Conservation (phyloP, 306 rosid genomes). For the Ceratonia siliqua region DNA sequence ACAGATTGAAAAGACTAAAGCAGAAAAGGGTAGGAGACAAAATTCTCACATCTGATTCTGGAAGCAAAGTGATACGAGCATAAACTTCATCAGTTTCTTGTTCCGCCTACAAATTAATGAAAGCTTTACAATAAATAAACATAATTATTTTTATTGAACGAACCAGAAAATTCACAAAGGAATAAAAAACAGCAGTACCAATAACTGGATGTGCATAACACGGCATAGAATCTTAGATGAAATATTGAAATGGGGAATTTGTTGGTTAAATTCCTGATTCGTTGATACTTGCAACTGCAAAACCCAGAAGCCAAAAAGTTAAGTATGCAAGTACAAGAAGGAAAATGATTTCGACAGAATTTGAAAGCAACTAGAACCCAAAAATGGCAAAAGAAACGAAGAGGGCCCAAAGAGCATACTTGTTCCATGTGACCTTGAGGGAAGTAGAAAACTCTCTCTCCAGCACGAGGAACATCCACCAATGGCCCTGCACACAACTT, state of each 20-base stretch:
- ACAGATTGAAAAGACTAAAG: conserved; percentile 1
- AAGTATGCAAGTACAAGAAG: not conserved
- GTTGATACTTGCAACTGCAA: conserved; percentile 73
- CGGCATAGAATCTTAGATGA: conserved; percentile 74
- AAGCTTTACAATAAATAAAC: not conserved
- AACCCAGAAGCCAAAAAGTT: conserved; percentile 27
- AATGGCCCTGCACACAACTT: conserved; percentile 84
- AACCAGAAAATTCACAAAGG: not conserved
- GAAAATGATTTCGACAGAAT: not conserved
- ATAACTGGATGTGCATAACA: conserved; percentile 54
- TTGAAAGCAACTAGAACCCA: conserved; percentile 1
- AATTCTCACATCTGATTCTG: conserved; percentile 63
- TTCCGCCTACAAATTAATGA: conserved; percentile 60
- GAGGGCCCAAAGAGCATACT: conserved; percentile 33
- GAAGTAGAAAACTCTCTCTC: conserved; percentile 70
- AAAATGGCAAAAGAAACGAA: conserved; percentile 9
- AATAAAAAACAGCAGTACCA: conserved; percentile 58
- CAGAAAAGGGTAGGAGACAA: conserved; percentile 19
- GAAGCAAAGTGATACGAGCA: conserved; percentile 76
- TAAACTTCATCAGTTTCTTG: conserved; percentile 82
- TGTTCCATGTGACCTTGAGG: conserved; percentile 97
- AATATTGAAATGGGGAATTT: conserved; percentile 68
- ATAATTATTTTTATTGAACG: not conserved
- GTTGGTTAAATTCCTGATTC: conserved; percentile 61
- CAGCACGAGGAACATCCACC: conserved; percentile 64